A percentile compares a stretch with the other conserved stretches of the same genome.
Conservation (phyloP, 805 yeast genomes). For the Hanseniaspora meyeri region DNA sequence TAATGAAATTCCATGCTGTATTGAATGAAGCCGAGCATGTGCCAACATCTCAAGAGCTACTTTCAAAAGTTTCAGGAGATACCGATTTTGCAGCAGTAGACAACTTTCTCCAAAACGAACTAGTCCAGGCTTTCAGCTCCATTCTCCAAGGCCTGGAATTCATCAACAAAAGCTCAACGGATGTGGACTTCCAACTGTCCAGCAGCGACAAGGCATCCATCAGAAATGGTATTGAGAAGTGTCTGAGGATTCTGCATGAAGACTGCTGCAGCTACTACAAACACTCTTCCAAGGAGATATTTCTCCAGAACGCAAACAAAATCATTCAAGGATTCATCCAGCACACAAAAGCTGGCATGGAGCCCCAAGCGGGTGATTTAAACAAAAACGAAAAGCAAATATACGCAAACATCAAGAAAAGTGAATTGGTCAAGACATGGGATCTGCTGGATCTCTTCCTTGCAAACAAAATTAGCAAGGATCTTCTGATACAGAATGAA, state of each 20-base stretch:
- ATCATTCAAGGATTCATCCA: conserved; percentile 5
- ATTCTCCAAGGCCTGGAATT: neutral
- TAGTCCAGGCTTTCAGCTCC: neutral
- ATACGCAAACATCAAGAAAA: neutral
- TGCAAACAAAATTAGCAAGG: neutral
- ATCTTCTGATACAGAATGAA: neutral
- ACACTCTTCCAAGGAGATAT: neutral
- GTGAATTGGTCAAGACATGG: neutral
- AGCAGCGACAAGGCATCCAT: neutral
- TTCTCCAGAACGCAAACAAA: neutral
- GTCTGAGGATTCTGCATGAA: neutral
- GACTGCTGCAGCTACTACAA: neutral
- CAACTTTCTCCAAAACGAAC: neutral
- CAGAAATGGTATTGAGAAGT: neutral
- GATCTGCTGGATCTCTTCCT: neutral
- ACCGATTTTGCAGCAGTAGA: neutral
- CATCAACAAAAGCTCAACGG: neutral
- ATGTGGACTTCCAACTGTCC: neutral
- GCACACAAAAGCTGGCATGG: neutral
- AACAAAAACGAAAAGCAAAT: neutral
- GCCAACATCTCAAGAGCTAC: neutral
- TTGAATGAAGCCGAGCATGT: neutral
- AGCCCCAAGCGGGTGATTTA: neutral
- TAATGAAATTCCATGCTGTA: neutral
- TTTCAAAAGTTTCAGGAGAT: neutral